Percentiles rank a stretch among this genome's conserved stretches.
These are phyloP conservation scores for Abelmoschus esculentus DNA, from an alignment of 345 rosid species.

Conservation along the genomic window DNA sequence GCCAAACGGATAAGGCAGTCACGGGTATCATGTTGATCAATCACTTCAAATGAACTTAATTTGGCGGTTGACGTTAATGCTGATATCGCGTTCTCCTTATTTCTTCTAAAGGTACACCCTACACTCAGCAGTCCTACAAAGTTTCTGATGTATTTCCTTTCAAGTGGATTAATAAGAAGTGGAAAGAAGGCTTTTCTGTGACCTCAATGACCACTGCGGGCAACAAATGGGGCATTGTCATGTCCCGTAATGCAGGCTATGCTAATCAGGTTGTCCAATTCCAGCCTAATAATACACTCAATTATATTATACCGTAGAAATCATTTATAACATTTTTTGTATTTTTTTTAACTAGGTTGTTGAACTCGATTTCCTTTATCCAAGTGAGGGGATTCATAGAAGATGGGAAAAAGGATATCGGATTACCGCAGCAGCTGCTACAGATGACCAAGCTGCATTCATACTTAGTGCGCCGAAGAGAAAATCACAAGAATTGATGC, in stretches of 20 bases:
- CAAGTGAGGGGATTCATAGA: conserved; percentile 90
- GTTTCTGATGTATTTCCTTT: conserved; percentile 83
- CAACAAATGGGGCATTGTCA: conserved; percentile 79
- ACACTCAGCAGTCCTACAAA: conserved; percentile 86
- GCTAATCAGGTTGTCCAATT: conserved; percentile 50
- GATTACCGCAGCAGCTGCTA: conserved; percentile 88
- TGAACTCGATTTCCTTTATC: conserved; percentile 92
- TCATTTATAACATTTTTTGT: background rate
- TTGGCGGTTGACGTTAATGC: background rate
- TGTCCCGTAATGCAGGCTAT: conserved; percentile 87
- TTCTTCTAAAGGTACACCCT: conserved; percentile 47
- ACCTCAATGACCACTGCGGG: conserved; percentile 92
- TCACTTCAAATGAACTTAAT: background rate
- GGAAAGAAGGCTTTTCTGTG: conserved; percentile 90
- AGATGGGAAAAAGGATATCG: conserved; percentile 86
- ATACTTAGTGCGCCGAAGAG: conserved; percentile 68
- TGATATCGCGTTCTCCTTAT: background rate
- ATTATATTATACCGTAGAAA: background rate
- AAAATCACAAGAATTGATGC: conserved; percentile 66
- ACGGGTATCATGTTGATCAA: background rate
- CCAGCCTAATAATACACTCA: background rate
- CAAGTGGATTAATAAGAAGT: conserved; percentile 92
- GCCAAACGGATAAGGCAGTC: background rate
- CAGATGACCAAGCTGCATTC: conserved; percentile 78
- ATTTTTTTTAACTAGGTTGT: conserved; percentile 36